A percentile compares a stretch with the other conserved stretches of the same genome.
Conservation (phyloP, 2,329 filamentous ascomycete genomes). For the Aspergillus brunneoviolaceus region DNA sequence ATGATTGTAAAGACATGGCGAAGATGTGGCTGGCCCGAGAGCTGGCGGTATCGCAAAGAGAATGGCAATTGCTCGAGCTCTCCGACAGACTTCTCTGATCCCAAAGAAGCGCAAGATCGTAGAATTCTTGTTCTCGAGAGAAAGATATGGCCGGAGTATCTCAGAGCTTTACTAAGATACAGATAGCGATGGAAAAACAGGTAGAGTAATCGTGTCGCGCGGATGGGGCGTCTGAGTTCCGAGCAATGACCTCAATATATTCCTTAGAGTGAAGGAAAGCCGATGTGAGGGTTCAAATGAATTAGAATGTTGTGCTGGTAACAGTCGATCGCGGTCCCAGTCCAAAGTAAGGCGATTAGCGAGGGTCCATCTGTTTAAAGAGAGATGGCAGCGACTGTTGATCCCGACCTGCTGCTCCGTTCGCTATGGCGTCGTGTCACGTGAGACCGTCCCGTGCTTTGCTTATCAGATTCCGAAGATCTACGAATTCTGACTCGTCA, state of each 20-base stretch:
- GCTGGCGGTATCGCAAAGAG: neutral
- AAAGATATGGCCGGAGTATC: neutral
- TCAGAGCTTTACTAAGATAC: neutral
- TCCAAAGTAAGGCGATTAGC: neutral
- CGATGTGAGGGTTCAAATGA: neutral
- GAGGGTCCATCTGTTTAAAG: neutral
- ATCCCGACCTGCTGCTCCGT: conserved; percentile 7
- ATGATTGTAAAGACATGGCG: conserved; percentile 54
- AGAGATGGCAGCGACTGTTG: conserved; percentile 2
- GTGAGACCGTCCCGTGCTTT: conserved; percentile 7
- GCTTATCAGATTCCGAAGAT: conserved; percentile 1
- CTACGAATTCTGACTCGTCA: neutral
- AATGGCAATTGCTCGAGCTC: neutral
- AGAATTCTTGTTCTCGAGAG: neutral
- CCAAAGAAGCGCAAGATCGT: neutral
- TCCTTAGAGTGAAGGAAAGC: neutral
- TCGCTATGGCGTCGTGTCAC: conserved; percentile 4
- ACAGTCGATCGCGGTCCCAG: neutral
- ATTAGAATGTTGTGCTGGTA: neutral
- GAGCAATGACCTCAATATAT: neutral
- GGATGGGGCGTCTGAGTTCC: neutral
- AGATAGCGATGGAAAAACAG: neutral
- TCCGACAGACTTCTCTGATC: neutral
- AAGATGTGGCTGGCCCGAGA: neutral
- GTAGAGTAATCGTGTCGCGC: neutral